Evolutionary conservation across 2,329 filamentous ascomycete genomes (phyloP), one percentile per base, ranked within the genome.

Genomic region (Fusarium sp.): DNA sequence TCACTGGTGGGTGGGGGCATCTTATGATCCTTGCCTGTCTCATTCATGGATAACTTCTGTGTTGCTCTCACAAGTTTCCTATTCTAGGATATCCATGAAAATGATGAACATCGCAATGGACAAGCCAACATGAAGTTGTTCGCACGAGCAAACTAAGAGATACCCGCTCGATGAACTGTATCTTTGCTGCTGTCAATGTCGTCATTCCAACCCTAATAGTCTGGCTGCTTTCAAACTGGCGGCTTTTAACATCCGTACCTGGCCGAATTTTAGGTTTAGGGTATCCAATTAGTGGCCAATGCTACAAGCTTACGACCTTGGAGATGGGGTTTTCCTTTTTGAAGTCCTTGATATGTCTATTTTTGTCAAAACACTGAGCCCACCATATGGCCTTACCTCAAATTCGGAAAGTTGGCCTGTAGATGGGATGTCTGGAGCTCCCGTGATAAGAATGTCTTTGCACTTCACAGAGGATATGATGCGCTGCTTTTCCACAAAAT

Each of bases 211-310:
- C 52, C 20, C 28, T 41, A 26, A 14, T 45, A 10, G 12, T 48
- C 52, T 42, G 69, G 48, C 35, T 36, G 35, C 31, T 41, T 20
- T 28, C 20, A 5, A 36, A 28, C n/a, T 22, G 31, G 35, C 33
- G 56, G 41, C 31, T 35, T 33, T 66, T n/a, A 38, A 54, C 20
- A 44, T 59, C 48, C 31, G 36, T 28, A 26, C 59, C 45, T 22
- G 26, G 22, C 49, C 57, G 61, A 26, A 48, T 54, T 63, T 70
- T 65, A 65, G 41, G 59, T 70, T 70, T 70, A 65, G 45, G 58
- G 58, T 69, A 63, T 65, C 13, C 44, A 55, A 48, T 45, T 41
- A 70, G 41, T 35, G 51, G 39, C 26, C 41, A 48, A 54, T 41
- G n/a, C n/a, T 65, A 26, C 48, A 69, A 65, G 56, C 59, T 33